A percentile compares a stretch with the other conserved stretches of the same genome.
These are phyloP conservation scores for Mixia osmundae DNA, from an alignment of 1,284 basidiomycete species.

Conservation along the genomic window DNA sequence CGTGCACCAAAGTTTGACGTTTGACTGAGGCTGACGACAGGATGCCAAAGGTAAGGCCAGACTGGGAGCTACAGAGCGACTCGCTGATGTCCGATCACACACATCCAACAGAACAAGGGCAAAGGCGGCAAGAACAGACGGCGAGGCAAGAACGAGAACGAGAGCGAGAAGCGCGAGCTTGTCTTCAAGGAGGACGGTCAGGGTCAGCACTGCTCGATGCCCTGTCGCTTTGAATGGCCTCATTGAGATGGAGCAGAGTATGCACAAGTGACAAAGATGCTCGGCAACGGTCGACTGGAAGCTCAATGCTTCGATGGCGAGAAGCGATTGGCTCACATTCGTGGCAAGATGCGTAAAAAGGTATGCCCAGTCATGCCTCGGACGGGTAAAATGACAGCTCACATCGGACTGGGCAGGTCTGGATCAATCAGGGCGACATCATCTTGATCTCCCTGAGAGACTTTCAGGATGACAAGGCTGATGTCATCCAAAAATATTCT, in stretches of 20 bases:
- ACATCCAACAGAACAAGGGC: too few relatives aligned
- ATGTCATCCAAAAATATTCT: constrained; percentile 98
- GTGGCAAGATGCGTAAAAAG: constrained; percentile 99
- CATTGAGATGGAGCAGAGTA: constrained; percentile 40
- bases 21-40: too few relatives aligned
- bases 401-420: constrained; percentile 40
- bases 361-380: constrained; percentile 26
- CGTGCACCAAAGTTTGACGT: too few relatives aligned
- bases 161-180: constrained; percentile 92
- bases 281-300: constrained; percentile 91
- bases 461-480: constrained; percentile 98
- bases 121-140: constrained; percentile 99
- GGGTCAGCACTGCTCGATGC: constrained; percentile 24
- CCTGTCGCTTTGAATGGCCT: background rate
- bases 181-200: constrained; percentile 98
- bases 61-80: too few relatives aligned
- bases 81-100: too few relatives aligned
- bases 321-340: constrained; percentile 90
- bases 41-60: too few relatives aligned
- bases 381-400: background rate
- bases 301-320: constrained; percentile 97
- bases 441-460: constrained; percentile 88
- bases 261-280: constrained; percentile 95
- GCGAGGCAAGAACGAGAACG: constrained; percentile 99
- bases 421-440: constrained; percentile 99